Evolutionary conservation across 768 basidiomycete genomes (phyloP), one percentile per base, ranked within the genome.

Genomic region (Russula griseocarnosa): DNA sequence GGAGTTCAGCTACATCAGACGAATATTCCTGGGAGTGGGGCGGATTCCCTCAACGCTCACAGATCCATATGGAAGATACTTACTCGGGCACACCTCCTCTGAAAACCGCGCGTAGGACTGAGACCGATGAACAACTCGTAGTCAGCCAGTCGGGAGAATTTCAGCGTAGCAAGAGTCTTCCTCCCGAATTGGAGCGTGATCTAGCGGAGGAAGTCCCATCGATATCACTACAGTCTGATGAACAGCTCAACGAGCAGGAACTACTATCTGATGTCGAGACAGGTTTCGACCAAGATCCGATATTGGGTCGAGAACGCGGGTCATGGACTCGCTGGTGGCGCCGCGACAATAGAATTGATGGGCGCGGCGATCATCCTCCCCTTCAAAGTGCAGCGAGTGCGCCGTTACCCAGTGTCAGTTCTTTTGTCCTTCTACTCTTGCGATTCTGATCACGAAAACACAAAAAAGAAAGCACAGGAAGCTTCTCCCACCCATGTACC

Each of bases 11-110:
- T 60, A 66, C 60, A 7, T 22, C 80, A 3, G 85, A 85, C 61
- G 88, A 91, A 71, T 94, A 94, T 70, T 89, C 90, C 7, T 95
- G 94, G 94, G 94, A 95, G 69, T 95, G 94, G 93, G 93, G 92
- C 30, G 86, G 82, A 22, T 91, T 95, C 70, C 94, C 92, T 32
- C 88, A 86, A 66, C 87, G 85, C 26, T 90, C 90, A 4, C 88
- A 88, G 0, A 74, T 85, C 69, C 81, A 81, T 58, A 66, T 81
- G 0, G 76, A 81, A 13, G 86, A 87, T 69, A 52, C 67, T 38
- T 52, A 44, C 11, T 53, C 32, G 26, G n/a, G 2, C 6, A 42
- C 61, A 1, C 52, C 51, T 38, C 63, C 32, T 10, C 22, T 55
- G n/a, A 26, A 64, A 26, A 50, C 55, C 40, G 28, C 54, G 34